Conservation (phyloP, 192 early-diverging fungal species). For the Mortierella antarctica region DNA sequence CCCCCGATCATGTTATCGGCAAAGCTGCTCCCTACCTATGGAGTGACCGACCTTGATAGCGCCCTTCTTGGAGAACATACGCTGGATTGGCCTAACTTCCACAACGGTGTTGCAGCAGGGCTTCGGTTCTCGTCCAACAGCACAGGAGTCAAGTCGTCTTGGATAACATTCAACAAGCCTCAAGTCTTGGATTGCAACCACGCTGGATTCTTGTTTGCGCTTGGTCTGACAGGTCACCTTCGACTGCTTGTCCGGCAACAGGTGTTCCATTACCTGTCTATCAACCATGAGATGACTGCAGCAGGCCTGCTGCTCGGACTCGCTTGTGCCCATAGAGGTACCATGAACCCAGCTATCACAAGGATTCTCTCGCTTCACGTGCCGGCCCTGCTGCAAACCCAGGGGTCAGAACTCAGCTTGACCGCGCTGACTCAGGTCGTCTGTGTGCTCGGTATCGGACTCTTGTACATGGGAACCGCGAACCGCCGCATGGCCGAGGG, state of each 20-base stretch:
- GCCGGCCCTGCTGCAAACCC: constrained; percentile 71
- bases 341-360: constrained; percentile 68
- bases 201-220: constrained; percentile 83
- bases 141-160: constrained; percentile 70
- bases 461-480: constrained; percentile 76
- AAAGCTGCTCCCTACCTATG: constrained; percentile 72
- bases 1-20: constrained; percentile 65
- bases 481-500: constrained; percentile 78
- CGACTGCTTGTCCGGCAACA: constrained; percentile 71
- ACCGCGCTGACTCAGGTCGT: constrained; percentile 75
- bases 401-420: constrained; percentile 68
- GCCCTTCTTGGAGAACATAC: constrained; percentile 53
- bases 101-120: constrained; percentile 86
- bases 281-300: constrained; percentile 73
- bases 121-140: constrained; percentile 71
- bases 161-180: constrained; percentile 83
- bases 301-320: constrained; percentile 84
- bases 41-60: constrained; percentile 64
- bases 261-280: constrained; percentile 69
- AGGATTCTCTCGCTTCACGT: constrained; percentile 83
- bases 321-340: constrained; percentile 75
- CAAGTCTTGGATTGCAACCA: constrained; percentile 67
- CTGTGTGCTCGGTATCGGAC: constrained; percentile 80
- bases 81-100: constrained; percentile 87
- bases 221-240: constrained; percentile 85